Conservation (phyloP, 1,284 basidiomycete genomes). For the Spongispora temasekensis region DNA sequence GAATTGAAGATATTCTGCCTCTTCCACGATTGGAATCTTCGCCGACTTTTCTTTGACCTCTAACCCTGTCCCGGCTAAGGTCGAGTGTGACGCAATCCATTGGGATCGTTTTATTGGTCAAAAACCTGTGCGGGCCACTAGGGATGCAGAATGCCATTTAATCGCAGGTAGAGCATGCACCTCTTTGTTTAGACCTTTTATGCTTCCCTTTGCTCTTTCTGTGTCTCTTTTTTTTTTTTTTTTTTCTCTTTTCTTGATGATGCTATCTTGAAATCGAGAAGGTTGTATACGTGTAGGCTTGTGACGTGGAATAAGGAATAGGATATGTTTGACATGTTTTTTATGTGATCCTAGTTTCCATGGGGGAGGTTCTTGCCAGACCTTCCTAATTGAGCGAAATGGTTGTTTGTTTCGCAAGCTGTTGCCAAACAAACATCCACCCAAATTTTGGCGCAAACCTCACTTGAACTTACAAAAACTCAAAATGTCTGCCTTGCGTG, state of each 20-base stretch:
- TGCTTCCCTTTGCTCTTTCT: neutral
- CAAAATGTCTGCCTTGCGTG: conserved; percentile 46
- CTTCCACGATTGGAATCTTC: conserved; percentile 20
- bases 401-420: conserved; percentile 34
- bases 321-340: conserved; percentile 2
- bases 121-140: conserved; percentile 37
- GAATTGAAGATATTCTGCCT: conserved; percentile 32
- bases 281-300: conserved; percentile 8
- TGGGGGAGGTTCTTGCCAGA: no score
- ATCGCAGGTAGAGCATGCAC: conserved; percentile 16
- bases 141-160: conserved; percentile 22
- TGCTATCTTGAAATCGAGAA: conserved; percentile 4
- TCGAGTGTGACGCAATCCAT: conserved; percentile 31
- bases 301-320: neutral
- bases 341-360: no score
- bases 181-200: neutral
- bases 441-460: conserved; percentile 32
- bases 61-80: conserved; percentile 39
- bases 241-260: conserved; percentile 6
- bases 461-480: neutral
- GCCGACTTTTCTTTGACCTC: conserved; percentile 45
- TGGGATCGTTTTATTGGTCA: conserved; percentile 47
- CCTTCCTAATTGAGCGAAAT: conserved; percentile 22
- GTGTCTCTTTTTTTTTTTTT: neutral
- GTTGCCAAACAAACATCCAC: conserved; percentile 36